Percentiles rank a stretch among this genome's conserved stretches.
phyloP scores from a whole-genome alignment of 1,284 basidiomycete species.

The Trichosporon ovoides region DNA sequence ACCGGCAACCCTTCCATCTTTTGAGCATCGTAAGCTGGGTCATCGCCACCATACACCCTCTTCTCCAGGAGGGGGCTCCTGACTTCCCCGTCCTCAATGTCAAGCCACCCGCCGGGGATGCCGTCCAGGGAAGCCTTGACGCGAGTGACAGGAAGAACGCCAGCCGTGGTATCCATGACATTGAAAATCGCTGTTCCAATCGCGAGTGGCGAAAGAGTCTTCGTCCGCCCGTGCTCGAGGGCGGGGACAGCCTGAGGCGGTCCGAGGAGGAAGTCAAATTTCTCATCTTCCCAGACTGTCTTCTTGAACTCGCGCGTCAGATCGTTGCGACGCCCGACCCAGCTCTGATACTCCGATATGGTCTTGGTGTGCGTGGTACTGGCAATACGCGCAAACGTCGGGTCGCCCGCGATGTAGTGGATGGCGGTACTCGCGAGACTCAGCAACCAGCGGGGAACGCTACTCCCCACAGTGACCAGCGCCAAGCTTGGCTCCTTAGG shows the following conservation, averaged over 20 bases:
- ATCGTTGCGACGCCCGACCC: conserved; percentile 57
- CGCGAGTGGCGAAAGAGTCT: conserved; percentile 56
- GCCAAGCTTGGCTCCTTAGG: conserved; percentile 53
- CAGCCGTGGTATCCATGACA: conserved; percentile 69
- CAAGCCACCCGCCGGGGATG: conserved; percentile 56
- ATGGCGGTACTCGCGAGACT: conserved; percentile 54
- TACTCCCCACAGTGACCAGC: conserved; percentile 56
- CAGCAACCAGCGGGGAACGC: conserved; percentile 58
- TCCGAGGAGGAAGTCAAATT: conserved; percentile 69
- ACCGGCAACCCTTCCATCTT: conserved; percentile 75
- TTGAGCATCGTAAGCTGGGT: conserved; percentile 62
- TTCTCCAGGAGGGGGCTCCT: conserved; percentile 52
- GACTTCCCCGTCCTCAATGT: conserved; percentile 13
- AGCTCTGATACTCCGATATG: conserved; percentile 58
- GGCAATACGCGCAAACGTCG: conserved; percentile 54
- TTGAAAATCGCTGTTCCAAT: conserved; percentile 56
- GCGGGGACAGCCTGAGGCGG: conserved; percentile 69
- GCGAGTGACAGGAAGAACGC: conserved; percentile 72
- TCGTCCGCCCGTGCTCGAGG: conserved; percentile 61
- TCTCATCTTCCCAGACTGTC: conserved; percentile 65
- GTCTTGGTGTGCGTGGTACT: conserved; percentile 53
- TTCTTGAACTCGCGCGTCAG: conserved; percentile 54
- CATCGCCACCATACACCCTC: conserved; percentile 54
- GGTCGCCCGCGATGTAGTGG: conserved; percentile 56
- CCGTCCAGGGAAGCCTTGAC: conserved; percentile 63